phyloP scores from a whole-genome alignment of 495 filamentous ascomycete genomes.

The Xylaria sp. region DNA sequence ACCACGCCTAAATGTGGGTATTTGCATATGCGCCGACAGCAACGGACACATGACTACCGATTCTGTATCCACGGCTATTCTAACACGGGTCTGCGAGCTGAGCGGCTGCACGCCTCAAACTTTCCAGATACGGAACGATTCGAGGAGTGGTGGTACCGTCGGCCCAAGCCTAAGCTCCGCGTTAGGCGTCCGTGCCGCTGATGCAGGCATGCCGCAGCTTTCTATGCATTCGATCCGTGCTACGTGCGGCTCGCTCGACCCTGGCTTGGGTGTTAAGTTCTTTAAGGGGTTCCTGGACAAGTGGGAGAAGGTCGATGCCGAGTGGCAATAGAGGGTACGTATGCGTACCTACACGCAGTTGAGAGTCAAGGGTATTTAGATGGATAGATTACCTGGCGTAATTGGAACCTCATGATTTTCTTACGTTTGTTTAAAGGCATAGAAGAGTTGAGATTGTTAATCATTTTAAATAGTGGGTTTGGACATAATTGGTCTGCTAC shows the following conservation, averaged over 20 bases:
- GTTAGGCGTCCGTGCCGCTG: conserved; percentile 85
- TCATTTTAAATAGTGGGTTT: not conserved
- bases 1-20: conserved; percentile 87
- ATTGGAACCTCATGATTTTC: not conserved
- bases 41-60: conserved; percentile 96
- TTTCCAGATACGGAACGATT: conserved; percentile 95
- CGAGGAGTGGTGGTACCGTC: conserved; percentile 88
- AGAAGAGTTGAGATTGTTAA: not conserved
- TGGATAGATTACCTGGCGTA: not conserved
- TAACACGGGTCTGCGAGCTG: conserved; percentile 76
- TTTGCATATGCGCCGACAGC: conserved; percentile 82
- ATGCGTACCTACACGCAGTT: not conserved
- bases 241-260: conserved; percentile 85
- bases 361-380: not conserved
- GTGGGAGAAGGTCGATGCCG: conserved; percentile 84
- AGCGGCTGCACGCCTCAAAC: conserved; percentile 75
- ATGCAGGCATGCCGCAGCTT: conserved; percentile 90
- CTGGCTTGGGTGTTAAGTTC: conserved; percentile 84
- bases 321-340: conserved; percentile 63
- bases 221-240: conserved; percentile 96
- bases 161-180: conserved; percentile 84
- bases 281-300: conserved; percentile 91
- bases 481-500: not conserved
- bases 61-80: conserved; percentile 75
- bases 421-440: not conserved